Evolutionary conservation across 345 rosid genomes (phyloP).

Genomic region (Excoecaria cochinchinensis): DNA sequence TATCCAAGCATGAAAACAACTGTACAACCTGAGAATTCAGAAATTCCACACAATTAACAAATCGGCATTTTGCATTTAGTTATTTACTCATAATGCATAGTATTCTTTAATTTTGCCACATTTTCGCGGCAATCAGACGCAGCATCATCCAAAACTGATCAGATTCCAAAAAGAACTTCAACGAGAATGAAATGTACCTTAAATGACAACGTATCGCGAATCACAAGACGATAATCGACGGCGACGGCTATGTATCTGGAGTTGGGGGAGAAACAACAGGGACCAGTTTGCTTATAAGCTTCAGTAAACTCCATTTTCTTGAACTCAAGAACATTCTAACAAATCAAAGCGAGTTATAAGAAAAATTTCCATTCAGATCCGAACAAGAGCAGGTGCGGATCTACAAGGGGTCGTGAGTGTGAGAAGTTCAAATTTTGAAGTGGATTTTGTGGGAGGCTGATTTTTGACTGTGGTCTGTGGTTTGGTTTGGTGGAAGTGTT

Average conservation of each 20-base stretch:
- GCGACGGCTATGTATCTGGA: constrained; percentile 86
- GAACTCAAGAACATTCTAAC: background rate
- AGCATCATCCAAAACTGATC: background rate
- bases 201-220: constrained; percentile 78
- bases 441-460: background rate
- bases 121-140: constrained; percentile 6
- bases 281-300: constrained; percentile 82
- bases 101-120: background rate
- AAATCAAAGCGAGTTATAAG: no score
- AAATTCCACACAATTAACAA: background rate
- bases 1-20: constrained; percentile 95
- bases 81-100: no score
- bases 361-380: background rate
- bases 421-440: background rate
- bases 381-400: background rate
- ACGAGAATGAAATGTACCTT: constrained; percentile 47
- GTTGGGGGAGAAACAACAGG: constrained; percentile 88
- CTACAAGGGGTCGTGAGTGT: background rate
- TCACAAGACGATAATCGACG: constrained; percentile 82
- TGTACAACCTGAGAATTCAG: constrained; percentile 70
- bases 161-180: background rate
- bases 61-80: no score
- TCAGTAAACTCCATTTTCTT: constrained; percentile 84
- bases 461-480: background rate
- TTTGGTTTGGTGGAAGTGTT: background rate